Evolutionary conservation across 2,329 filamentous ascomycete species (phyloP), one percentile per base, ranked within the genome.

Genomic region (Aaosphaeria arxii): DNA sequence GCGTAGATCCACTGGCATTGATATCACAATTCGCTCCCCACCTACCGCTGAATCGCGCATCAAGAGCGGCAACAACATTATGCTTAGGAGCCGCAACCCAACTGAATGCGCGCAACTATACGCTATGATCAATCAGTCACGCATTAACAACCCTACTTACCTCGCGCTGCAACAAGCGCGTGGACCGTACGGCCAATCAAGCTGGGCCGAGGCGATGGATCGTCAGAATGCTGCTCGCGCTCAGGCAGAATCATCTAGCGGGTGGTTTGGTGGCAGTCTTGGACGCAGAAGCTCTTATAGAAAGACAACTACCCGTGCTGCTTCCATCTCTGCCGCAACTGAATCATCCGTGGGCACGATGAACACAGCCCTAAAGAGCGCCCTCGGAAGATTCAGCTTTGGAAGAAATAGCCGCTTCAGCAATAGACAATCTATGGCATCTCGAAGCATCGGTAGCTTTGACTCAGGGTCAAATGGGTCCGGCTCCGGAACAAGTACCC

Each of bases 61-160:
- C 48, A 81, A 78, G 50, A 80, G 86, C 9, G 71, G 73, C 41
- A 86, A 85, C 59, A 94, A 95, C 66, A 89, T 96, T 73, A 92
- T 95, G 77, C 94, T 97, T 80, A 87, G 94, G 39, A 89, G 89
- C 42, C 78, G 86, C 39, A 88, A 82, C 42, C 79, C 84, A 2
- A 80, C 84, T 40, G 92, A 96, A 52, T 95, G 91, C 63, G 85
- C 88, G 55, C 80, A 82, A 33, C 78, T 99, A 4, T 99, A 96
- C 71, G 82, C 82, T 62, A 82, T 92, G 40, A 91, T 97, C 52
- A 95, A 97, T 70, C 81, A 88, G 51, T 86, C 91, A 17, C 87
- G 94, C 42, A 88, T 96, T 66, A 89, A 96, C 72, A 96, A 97
- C 66, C 87, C 90, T 45, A 92, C 91, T 46, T 96, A 92, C 72